Evolutionary conservation across 129 eudicot genomes (phyloP).

Genomic region (Helianthus tuberosus): DNA sequence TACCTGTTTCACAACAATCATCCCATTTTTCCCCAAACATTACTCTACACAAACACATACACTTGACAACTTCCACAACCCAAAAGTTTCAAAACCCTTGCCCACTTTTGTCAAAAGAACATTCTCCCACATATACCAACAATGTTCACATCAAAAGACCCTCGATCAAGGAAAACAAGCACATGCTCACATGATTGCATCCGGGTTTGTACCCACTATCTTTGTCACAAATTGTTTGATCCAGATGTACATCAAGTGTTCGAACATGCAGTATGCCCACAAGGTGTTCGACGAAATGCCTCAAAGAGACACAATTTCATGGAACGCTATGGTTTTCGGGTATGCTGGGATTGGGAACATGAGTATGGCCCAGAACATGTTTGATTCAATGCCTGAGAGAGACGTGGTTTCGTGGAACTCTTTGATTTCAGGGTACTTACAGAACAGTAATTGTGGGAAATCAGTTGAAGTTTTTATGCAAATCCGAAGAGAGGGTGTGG

Average conservation of each 20-base stretch:
- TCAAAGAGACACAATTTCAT: slow-evolving; percentile 61
- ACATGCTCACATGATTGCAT: slow-evolving; percentile 70
- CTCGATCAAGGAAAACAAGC: slow-evolving; percentile 72
- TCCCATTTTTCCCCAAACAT: slow-evolving; percentile 13
- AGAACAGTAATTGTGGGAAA: slow-evolving; percentile 50
- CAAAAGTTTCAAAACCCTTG: slow-evolving; percentile 17
- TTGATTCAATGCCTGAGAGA: slow-evolving; percentile 59
- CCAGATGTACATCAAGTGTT: slow-evolving; percentile 66
- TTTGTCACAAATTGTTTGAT: slow-evolving; percentile 84
- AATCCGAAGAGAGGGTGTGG: slow-evolving; percentile 44
- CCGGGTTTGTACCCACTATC: slow-evolving; percentile 79
- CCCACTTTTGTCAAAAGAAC: slow-evolving; percentile 46
- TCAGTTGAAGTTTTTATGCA: slow-evolving; percentile 52
- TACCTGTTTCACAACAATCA: slow-evolving; percentile 18
- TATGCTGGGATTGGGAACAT: slow-evolving; percentile 50
- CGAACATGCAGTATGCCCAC: slow-evolving; percentile 49
- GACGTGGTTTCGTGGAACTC: slow-evolving; percentile 94
- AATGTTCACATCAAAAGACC: slow-evolving; percentile 57
- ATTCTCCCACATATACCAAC: slow-evolving; percentile 83
- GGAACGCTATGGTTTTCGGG: slow-evolving; percentile 81
- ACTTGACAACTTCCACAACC: slow-evolving; percentile 21
- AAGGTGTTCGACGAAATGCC: slow-evolving; percentile 80
- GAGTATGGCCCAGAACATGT: slow-evolving; percentile 46
- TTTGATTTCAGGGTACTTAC: slow-evolving; percentile 77
- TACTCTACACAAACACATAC: slow-evolving; percentile 10